Base-by-base conservation (phyloP, 305 asterid species). In the Nicotiana rustica region DNA sequence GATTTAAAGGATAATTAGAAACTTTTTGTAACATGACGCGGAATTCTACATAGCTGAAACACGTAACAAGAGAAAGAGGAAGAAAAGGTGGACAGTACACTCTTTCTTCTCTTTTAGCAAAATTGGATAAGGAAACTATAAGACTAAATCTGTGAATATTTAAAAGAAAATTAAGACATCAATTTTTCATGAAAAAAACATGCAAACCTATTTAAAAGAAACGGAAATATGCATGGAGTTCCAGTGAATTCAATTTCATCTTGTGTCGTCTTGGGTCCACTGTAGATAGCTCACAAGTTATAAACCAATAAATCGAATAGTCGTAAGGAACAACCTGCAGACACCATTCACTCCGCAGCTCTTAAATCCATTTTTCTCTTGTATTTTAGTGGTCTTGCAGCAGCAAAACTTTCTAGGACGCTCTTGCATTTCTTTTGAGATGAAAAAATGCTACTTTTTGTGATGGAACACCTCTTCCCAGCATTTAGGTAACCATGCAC, bases 241-340 rank as follows among this genome's bases (percentile, higher is more conserved):
- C 35, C 18, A 10, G 61, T 21, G 21, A 47, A 6, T 47, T 71
- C 19, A 33, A 3, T 33, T 33, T 3, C 35, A 13, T 2, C 77
- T 18, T 71, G 38, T 71, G 12, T 21, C 2, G 29, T 2, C 78
- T 13, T 1, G 41, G 38, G 38, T 47, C 61, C 6, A 0, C 38
- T 47, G 38, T 12, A 71, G 79, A 38, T 71, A 71, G 79, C 61
- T 47, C 19, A 21, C 61, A 21, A 6, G 38, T 70, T 47, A 47
- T 71, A 71, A 21, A 12, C 79, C 14, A 47, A 18, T 6, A 9
- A 12, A 71, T 47, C 49, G 5, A 70, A 5, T 18, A 70, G 33
- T 70, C 78, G 2, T 3, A 19, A 18, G 36, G 61, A 71, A 5
- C 10, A 10, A 3, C 3, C 7, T 57, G 21, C 64, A n/a, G 21